Evolutionary conservation across 495 filamentous ascomycete species (phyloP).

Genomic region (Cenococcum geophilum): DNA sequence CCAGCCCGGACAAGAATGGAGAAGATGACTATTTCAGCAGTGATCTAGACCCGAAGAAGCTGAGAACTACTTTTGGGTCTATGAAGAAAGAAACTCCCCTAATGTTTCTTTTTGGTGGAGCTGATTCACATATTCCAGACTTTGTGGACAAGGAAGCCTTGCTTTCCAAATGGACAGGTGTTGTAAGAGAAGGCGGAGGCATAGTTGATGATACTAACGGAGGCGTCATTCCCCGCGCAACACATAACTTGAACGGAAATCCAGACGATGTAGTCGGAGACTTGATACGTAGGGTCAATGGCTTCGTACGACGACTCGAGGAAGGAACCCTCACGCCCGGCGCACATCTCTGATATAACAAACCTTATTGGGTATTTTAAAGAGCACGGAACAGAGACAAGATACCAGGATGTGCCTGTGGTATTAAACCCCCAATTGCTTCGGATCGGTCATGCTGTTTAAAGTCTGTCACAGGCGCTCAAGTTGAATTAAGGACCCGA

Average conservation of each 20-base stretch:
- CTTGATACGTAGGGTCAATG: conserved; percentile 49
- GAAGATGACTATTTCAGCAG: conserved; percentile 89
- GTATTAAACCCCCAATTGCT: too few relatives aligned
- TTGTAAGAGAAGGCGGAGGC: conserved; percentile 41
- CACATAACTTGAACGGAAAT: conserved; percentile 53
- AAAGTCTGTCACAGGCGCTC: too few relatives aligned
- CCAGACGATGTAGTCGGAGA: conserved; percentile 43
- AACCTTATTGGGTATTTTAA: too few relatives aligned
- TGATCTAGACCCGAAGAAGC: conserved; percentile 56
- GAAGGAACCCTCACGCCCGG: too few relatives aligned
- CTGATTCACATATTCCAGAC: conserved; percentile 64
- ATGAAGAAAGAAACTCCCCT: conserved; percentile 51
- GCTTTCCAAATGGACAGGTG: conserved; percentile 56
- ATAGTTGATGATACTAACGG: conserved; percentile 49
- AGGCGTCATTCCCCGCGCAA: conserved; percentile 54
- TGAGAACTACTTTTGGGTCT: conserved; percentile 59
- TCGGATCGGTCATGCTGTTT: too few relatives aligned
- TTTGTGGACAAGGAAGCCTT: conserved; percentile 58
- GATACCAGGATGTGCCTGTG: too few relatives aligned
- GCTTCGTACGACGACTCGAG: conserved; percentile 38
- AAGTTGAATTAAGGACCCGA: too few relatives aligned
- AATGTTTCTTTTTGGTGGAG: conserved; percentile 61
- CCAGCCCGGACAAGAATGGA: conserved; percentile 51
- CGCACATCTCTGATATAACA: too few relatives aligned
- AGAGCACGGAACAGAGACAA: too few relatives aligned